Evolutionary conservation across 2,329 filamentous ascomycete genomes (phyloP), one percentile per base, ranked within the genome.

Genomic region (Claviceps fusiformis): DNA sequence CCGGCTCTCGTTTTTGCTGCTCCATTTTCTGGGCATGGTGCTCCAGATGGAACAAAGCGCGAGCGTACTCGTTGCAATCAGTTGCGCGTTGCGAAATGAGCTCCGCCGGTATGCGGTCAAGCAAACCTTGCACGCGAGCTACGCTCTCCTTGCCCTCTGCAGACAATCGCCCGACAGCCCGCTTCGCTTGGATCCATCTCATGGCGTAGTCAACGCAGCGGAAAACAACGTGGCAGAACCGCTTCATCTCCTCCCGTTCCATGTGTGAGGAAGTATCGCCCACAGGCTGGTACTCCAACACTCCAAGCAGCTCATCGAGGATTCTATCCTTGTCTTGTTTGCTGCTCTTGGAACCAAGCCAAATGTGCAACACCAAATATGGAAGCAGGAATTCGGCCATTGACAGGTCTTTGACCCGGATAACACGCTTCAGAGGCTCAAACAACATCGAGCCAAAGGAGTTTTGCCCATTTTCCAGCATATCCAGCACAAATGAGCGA

Each of bases 1-100:
- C 74, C 1, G 73, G 68, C 1, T 75, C 74, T 31, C 72, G 65
- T 39, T 72, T 71, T n/a, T 68, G 64, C 31, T 72, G 70, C 35
- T 75, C 71, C 54, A 75, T 67, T 57, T 76, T 72, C 54, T 75
- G 74, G 55, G 91, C 91, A 65, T 95, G 87, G 62, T 95, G 89
- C 69, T 99, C 93, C 74, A 95, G 87, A 65, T 97, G 89, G 65
- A 95, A 96, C 19, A 98, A 74, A 1, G 95, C 93, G 52, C 93
- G 82, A 8, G 93, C 85, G 66, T 92, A 97, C 9, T 95, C 93
- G 57, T 88, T 89, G 70, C 92, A 97, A 64, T 96, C 88, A n/a
- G 95, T 82, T 10, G 93, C 91, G 60, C 92, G 82, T 60, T 83
- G 81, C 7, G 93, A 90, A 24, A 82, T 75, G 24, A 96, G 70